phyloP scores from a whole-genome alignment of 345 rosid species.

The thale cress (Arabidopsis thaliana) region TAIR10.1 NC_003074.8:21635501-21636000 shows the following conservation, averaged over 20 bases:
- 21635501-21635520: constrained; percentile 90
- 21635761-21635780: constrained; percentile 61
- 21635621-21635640: constrained; percentile 4
- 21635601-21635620: background rate
- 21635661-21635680: constrained; percentile 86
- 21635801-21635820: constrained; percentile 7
- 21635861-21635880: constrained; percentile 99
- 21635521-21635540: constrained; percentile 94
- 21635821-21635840: constrained; percentile 14
- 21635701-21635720: constrained; percentile 99
- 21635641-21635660: constrained; percentile 70
- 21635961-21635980: constrained; percentile 16
- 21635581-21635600: constrained; percentile 9
- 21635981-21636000: background rate
- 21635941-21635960: constrained; percentile 13
- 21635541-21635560: constrained; percentile 99
- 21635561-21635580: constrained; percentile 80
- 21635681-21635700: constrained; percentile 95
- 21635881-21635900: constrained; percentile 95
- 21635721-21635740: constrained; percentile 97
- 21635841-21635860: constrained; percentile 97
- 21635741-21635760: constrained; percentile 97
- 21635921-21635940: constrained; percentile 94
- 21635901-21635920: constrained; percentile 90
- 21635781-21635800: constrained; percentile 19